A percentile compares a stretch with the other conserved stretches of the same genome.
phyloP scores from a whole-genome alignment of 345 rosid genomes.

The Syzygium jambos region DNA sequence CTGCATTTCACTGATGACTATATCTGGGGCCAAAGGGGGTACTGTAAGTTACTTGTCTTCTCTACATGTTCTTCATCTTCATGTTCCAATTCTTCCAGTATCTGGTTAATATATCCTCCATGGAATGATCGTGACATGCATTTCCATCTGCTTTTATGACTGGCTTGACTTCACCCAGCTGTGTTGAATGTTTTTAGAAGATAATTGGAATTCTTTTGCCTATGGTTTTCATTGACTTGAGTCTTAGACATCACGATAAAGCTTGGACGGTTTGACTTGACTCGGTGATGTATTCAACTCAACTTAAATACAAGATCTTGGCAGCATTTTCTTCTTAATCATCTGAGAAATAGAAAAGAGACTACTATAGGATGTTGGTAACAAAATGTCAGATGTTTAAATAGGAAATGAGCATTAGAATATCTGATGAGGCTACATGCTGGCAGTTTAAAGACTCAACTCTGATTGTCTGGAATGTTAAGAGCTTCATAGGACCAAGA shows the following conservation, averaged over 20 bases:
- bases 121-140: neutral
- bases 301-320: neutral
- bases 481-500: neutral
- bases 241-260: neutral
- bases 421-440: neutral
- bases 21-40: slow-evolving; percentile 98
- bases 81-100: neutral
- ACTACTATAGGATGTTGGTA: neutral
- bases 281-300: neutral
- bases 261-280: neutral
- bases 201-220: neutral
- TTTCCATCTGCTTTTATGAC: neutral
- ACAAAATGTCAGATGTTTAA: neutral
- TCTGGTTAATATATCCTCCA: neutral
- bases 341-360: neutral
- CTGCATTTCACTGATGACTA: slow-evolving; percentile 95
- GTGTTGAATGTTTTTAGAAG: neutral
- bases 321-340: neutral
- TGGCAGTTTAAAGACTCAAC: neutral
- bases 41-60: slow-evolving; percentile 44
- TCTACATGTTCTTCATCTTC: neutral
- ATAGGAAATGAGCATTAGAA: neutral
- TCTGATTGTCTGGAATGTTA: neutral
- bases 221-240: neutral
- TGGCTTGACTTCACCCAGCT: neutral